Base-by-base conservation (phyloP, 192 early-diverging fungal genomes). In the Allomyces macrogynus region DNA sequence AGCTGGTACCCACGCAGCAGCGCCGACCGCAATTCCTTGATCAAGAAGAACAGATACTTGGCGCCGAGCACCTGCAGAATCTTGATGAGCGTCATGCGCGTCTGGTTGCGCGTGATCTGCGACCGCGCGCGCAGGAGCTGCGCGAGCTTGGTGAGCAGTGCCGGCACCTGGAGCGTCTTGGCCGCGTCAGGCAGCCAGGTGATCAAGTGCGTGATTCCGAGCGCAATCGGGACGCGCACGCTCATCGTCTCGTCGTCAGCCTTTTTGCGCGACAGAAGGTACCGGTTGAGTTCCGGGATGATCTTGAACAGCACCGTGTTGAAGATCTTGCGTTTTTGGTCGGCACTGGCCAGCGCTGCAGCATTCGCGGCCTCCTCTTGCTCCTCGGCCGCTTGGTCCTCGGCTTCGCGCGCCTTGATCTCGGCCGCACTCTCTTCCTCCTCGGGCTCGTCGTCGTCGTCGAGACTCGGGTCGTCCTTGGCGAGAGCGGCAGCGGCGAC, bases 1-100 rank as follows among this genome's bases (percentile, higher is more conserved):
- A 89, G 78, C 66, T 94, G 88, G 66, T 91, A 89, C 57, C 95
- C 97, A 10, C 88, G 78, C 25, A 80, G 77, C 61, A 99, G 71
- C 23, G 86, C 84, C 20, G 80, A 74, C 60, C 76, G 74, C 42
- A 99, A 76, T 72, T 95, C 91, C 67, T 86, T 87, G 20, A 99
- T 69, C 61, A 98, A 82, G 72, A 93, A 99, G 10, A 77, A 80
- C 64, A 99, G 84, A 76, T 89, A 97, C 9, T 72, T 49, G 1
- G 89, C 78, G 7, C 93, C 93, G 18, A 98, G 75, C 71, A 91
- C 82, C 43, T 81, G 80, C 11, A 83, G 80, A 49, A 97, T 93
- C 67, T 88, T 93, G 57, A 89, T 75, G 12, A 99, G 69, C 0
- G 93, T 95, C 27, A 89, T 86, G 10, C 97, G 82, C 0, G 87